These are phyloP conservation scores for Alternaria panax DNA, from an alignment of 2,329 filamentous ascomycete species.

Conservation along the genomic window DNA sequence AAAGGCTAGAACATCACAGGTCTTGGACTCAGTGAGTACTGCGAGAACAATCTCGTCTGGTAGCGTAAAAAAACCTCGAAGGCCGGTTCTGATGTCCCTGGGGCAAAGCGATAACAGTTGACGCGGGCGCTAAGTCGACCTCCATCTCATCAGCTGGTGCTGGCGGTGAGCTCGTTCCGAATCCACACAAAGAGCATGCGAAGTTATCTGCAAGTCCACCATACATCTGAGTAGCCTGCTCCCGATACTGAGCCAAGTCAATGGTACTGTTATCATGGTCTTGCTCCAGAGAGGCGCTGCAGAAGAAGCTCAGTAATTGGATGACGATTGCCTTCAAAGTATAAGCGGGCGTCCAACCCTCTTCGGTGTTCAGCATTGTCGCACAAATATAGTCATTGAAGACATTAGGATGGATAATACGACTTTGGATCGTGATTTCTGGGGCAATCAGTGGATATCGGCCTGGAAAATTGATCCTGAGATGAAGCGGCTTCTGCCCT, in stretches of 20 bases:
- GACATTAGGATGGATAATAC: conserved; percentile 58
- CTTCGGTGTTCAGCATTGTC: conserved; percentile 53
- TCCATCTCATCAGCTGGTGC: neutral
- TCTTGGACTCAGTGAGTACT: conserved; percentile 30
- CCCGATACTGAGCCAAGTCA: conserved; percentile 31
- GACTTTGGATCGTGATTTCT: conserved; percentile 51
- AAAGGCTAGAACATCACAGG: conserved; percentile 49
- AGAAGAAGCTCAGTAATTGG: conserved; percentile 62
- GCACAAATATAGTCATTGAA: conserved; percentile 56
- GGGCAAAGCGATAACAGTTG: neutral
- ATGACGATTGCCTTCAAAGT: conserved; percentile 60
- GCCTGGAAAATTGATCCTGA: conserved; percentile 50
- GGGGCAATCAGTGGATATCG: conserved; percentile 55
- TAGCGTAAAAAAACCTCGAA: conserved; percentile 39
- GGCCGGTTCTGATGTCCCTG: neutral
- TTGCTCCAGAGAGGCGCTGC: conserved; percentile 57
- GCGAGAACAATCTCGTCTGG: conserved; percentile 54
- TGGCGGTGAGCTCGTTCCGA: neutral
- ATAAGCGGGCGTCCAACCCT: conserved; percentile 60
- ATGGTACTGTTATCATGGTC: conserved; percentile 31
- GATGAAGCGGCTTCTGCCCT: conserved; percentile 52
- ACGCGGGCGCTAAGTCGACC: neutral
- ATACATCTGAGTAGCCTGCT: neutral
- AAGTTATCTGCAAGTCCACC: neutral
- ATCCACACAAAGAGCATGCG: neutral